These are phyloP conservation scores for Cyberlindnera japonica DNA, from an alignment of 805 yeast genomes.

Conservation along the genomic window DNA sequence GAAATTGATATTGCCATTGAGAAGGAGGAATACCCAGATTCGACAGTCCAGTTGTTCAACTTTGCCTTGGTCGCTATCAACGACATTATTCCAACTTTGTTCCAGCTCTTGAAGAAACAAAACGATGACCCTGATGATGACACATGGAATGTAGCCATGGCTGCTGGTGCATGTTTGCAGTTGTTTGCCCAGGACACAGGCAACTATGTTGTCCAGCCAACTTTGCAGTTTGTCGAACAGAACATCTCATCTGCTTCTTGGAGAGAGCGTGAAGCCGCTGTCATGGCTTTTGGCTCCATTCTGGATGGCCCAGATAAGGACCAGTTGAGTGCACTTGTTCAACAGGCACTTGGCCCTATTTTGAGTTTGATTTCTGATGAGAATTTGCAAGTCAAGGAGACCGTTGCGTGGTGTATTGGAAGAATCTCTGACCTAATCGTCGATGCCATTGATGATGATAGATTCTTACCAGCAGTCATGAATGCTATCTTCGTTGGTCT, in stretches of 20 bases:
- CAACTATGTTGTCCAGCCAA: constrained; percentile 79
- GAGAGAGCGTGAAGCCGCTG: constrained; percentile 95
- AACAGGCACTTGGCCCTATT: constrained; percentile 81
- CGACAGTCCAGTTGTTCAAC: constrained; percentile 55
- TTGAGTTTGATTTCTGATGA: constrained; percentile 70
- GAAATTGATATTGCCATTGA: constrained; percentile 78
- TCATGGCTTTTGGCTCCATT: constrained; percentile 98
- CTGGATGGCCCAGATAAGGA: constrained; percentile 88
- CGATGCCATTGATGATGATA: constrained; percentile 64
- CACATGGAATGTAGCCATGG: constrained; percentile 98
- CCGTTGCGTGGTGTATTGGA: constrained; percentile 98
- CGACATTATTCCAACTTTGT: constrained; percentile 84
- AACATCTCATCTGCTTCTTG: constrained; percentile 62
- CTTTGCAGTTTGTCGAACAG: constrained; percentile 76
- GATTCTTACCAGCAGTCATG: constrained; percentile 66
- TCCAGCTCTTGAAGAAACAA: constrained; percentile 77
- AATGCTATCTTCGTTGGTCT: constrained; percentile 77
- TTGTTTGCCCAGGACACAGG: constrained; percentile 90
- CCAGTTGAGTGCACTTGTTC: constrained; percentile 62
- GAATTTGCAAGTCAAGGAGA: constrained; percentile 83
- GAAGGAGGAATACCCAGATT: constrained; percentile 56
- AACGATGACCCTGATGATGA: constrained; percentile 94
- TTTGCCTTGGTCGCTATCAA: constrained; percentile 82
- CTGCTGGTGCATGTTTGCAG: constrained; percentile 96
- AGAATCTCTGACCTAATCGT: constrained; percentile 86